Conservation (phyloP, 2,329 filamentous ascomycete genomes). For the Claviceps pazoutovae region DNA sequence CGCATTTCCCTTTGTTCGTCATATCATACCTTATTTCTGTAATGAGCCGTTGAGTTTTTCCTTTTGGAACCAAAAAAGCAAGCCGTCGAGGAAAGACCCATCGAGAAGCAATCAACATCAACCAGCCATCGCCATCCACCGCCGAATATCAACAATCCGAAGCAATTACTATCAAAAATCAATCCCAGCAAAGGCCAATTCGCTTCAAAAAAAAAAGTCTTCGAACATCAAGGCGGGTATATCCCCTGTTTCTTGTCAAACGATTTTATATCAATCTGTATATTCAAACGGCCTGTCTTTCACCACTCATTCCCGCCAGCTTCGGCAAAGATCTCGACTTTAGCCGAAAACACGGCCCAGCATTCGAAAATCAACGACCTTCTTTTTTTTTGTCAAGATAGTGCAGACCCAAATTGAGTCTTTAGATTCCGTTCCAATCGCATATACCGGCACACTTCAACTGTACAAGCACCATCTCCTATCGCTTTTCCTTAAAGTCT, state of each 20-base stretch:
- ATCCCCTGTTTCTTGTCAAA: slow-evolving; percentile 10
- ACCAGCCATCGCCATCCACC: no score
- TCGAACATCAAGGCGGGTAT: slow-evolving; percentile 7
- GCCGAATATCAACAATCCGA: no score
- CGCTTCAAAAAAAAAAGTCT: no score
- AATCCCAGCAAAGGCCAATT: no score
- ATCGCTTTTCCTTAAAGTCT: slow-evolving; percentile 4
- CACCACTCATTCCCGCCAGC: neutral
- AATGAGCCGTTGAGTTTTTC: slow-evolving; percentile 28
- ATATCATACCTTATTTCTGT: slow-evolving; percentile 19
- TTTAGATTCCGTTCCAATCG: slow-evolving; percentile 3
- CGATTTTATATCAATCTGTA: slow-evolving; percentile 18
- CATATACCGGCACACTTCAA: slow-evolving; percentile 8
- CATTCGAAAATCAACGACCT: neutral
- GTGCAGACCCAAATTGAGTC: neutral
- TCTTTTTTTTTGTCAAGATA: neutral
- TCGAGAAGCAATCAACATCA: no score
- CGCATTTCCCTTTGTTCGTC: slow-evolving; percentile 23
- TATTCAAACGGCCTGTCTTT: slow-evolving; percentile 14
- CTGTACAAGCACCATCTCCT: slow-evolving; percentile 17
- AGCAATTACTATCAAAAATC: no score
- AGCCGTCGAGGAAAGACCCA: slow-evolving; percentile 2
- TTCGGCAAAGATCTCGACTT: neutral
- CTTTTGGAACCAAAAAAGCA: slow-evolving; percentile 8
- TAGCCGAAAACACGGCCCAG: neutral